Conservation (phyloP, 1,284 basidiomycete species). For the Cryptococcus maquisensis region DNA sequence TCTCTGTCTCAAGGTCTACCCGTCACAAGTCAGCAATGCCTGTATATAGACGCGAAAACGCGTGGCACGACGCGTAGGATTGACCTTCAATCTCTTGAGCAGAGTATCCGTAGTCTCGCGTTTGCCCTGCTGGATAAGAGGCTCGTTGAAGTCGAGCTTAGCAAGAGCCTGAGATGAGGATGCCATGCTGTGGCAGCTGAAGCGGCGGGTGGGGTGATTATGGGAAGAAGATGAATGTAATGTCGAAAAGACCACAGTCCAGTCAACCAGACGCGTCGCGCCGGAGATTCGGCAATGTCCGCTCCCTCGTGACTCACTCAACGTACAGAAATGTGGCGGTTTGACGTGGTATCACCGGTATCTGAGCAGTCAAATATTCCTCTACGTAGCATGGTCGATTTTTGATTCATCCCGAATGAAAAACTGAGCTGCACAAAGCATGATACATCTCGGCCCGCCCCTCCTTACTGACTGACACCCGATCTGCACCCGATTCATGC, state of each 20-base stretch:
- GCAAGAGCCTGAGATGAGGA: slow-evolving; percentile 2
- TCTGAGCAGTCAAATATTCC: no score
- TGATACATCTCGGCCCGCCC: no score
- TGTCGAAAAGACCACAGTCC: background rate
- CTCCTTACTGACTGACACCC: no score
- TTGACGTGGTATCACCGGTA: no score
- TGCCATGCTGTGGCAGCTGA: background rate
- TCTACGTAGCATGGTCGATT: no score
- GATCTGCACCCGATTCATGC: no score
- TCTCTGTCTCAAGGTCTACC: slow-evolving; percentile 65
- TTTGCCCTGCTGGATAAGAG: slow-evolving; percentile 55
- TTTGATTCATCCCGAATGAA: no score
- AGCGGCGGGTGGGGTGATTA: background rate
- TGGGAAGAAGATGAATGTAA: background rate
- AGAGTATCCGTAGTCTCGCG: slow-evolving; percentile 57
- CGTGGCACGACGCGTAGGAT: slow-evolving; percentile 4
- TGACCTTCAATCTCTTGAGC: slow-evolving; percentile 71
- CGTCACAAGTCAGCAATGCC: background rate
- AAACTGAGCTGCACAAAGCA: no score
- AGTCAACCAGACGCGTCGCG: background rate
- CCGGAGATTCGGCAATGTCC: background rate
- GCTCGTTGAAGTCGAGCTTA: slow-evolving; percentile 68
- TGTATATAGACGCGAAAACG: background rate
- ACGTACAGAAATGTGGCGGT: no score
- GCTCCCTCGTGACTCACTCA: no score